phyloP scores from a whole-genome alignment of 768 basidiomycete genomes.

The Russula abietina region DNA sequence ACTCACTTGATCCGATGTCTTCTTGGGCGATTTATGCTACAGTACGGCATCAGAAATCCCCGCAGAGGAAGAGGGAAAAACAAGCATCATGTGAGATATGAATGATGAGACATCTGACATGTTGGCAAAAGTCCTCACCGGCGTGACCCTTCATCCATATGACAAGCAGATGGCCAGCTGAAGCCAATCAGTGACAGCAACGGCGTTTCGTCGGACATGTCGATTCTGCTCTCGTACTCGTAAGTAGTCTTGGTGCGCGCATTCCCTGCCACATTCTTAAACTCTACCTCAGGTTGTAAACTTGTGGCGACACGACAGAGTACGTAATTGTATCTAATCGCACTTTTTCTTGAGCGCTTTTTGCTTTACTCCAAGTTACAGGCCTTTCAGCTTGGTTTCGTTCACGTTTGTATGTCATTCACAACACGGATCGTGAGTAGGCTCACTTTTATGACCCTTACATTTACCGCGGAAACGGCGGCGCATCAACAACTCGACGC shows the following conservation, averaged over 20 bases:
- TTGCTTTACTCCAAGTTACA: no score
- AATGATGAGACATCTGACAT: conserved; percentile 31
- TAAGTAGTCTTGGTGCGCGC: conserved; percentile 22
- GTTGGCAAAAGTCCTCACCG: no score
- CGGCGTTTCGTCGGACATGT: conserved; percentile 37
- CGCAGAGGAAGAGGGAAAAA: conserved; percentile 33
- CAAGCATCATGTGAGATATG: conserved; percentile 33
- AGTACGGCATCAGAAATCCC: conserved; percentile 40
- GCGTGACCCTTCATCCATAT: no score
- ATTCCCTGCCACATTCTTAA: not conserved
- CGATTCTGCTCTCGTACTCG: conserved; percentile 35
- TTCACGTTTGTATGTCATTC: no score
- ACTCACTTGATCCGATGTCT: not conserved
- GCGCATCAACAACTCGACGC: not conserved
- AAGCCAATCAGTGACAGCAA: conserved; percentile 36
- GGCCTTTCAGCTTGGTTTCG: no score
- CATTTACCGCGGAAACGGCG: not conserved
- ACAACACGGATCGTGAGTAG: not conserved
- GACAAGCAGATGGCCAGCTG: no score
- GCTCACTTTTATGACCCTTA: not conserved
- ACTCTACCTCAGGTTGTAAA: no score
- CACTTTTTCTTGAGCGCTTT: no score
- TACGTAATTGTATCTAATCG: no score
- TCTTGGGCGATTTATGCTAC: conserved; percentile 61
- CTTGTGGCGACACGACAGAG: no score